A percentile compares a stretch with the other conserved stretches of the same genome.
Evolutionary conservation across 2,329 filamentous ascomycete species (phyloP).

Genomic region (Sordariomycetes sp.): DNA sequence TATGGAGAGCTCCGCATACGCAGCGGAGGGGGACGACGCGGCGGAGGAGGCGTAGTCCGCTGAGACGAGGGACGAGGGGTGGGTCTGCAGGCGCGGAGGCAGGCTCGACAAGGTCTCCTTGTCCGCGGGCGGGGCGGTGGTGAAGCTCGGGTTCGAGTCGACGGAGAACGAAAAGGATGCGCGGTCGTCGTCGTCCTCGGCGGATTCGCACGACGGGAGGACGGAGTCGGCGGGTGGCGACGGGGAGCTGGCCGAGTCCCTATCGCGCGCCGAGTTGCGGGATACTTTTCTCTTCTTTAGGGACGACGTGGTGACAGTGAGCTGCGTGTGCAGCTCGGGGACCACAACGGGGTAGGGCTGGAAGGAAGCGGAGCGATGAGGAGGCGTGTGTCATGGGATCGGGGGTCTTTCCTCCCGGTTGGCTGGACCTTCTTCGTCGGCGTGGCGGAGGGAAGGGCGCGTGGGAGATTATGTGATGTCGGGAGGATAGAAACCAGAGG

Average conservation of each 20-base stretch:
- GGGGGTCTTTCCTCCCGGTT: constrained; percentile 4
- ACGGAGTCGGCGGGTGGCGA: constrained; percentile 32
- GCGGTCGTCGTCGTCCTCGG: constrained; percentile 29
- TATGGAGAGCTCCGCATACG: constrained; percentile 46
- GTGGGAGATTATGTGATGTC: background rate
- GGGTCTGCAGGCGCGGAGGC: constrained; percentile 35
- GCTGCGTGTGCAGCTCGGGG: constrained; percentile 53
- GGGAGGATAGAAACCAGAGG: background rate
- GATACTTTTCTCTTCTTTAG: constrained; percentile 61
- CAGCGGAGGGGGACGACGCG: constrained; percentile 46
- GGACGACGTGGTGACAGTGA: constrained; percentile 63
- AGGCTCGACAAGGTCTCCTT: constrained; percentile 20
- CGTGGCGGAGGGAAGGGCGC: constrained; percentile 1
- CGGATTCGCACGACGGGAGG: constrained; percentile 40
- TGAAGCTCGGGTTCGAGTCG: constrained; percentile 16
- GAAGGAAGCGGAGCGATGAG: constrained; percentile 7
- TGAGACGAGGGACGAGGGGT: constrained; percentile 26
- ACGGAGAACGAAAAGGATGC: constrained; percentile 39
- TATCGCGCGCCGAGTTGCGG: constrained; percentile 33
- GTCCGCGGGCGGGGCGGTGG: constrained; percentile 18
- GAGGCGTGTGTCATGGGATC: constrained; percentile 7
- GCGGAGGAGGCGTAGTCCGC: constrained; percentile 42
- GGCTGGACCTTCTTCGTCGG: background rate
- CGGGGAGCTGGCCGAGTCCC: constrained; percentile 20
- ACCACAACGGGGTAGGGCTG: constrained; percentile 5